Conservation (phyloP, 768 basidiomycete species). For the Mycena haematopus region DNA sequence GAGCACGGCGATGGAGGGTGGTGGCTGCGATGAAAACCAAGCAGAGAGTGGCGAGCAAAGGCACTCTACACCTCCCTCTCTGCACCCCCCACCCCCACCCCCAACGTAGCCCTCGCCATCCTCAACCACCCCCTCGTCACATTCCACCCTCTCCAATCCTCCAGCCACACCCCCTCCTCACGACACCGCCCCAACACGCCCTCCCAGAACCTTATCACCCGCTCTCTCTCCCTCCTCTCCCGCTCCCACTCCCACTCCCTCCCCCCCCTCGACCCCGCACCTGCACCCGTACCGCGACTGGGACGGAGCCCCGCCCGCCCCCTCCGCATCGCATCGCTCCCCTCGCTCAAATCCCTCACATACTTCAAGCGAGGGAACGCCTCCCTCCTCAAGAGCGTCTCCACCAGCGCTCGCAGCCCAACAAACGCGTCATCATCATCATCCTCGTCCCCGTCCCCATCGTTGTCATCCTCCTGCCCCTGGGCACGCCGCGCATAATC, state of each 20-base stretch:
- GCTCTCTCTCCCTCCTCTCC: constrained; percentile 23
- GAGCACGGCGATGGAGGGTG: too few relatives aligned
- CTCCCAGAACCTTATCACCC: constrained; percentile 50
- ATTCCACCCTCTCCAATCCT: constrained; percentile 68
- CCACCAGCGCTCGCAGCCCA: constrained; percentile 68
- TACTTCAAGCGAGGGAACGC: constrained; percentile 69
- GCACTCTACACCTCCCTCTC: too few relatives aligned
- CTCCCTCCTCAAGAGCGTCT: constrained; percentile 58
- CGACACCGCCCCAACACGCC: constrained; percentile 56
- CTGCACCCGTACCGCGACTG: constrained; percentile 5
- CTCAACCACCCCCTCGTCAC: constrained; percentile 52
- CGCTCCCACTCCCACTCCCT: constrained; percentile 8
- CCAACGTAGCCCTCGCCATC: constrained; percentile 29
- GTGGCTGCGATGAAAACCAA: too few relatives aligned
- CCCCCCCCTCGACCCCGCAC: too few relatives aligned
- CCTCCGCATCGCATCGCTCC: constrained; percentile 61
- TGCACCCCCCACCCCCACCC: background rate
- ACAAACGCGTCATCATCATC: constrained; percentile 55
- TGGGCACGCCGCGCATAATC: constrained; percentile 34
- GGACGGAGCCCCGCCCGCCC: constrained; percentile 27
- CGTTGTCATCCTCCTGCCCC: too few relatives aligned
- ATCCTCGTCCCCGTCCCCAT: too few relatives aligned
- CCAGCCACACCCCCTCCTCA: constrained; percentile 63
- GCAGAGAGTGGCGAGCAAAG: too few relatives aligned
- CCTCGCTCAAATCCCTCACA: constrained; percentile 69